phyloP scores from a whole-genome alignment of 352 stramenopile genomes.

The Pythium aphanidermatum region DNA sequence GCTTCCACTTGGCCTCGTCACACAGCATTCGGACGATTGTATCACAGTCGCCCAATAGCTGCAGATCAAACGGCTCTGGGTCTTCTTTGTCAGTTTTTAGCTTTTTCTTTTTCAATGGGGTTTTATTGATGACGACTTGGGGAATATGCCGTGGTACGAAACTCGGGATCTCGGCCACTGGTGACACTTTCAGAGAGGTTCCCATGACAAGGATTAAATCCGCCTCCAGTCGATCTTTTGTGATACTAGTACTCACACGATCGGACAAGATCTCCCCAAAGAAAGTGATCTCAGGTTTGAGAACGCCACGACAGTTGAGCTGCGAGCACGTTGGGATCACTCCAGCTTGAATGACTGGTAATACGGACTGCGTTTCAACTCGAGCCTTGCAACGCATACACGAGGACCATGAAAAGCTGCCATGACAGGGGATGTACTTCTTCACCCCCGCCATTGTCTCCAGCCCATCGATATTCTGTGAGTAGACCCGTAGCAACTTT shows the following conservation, averaged over 20 bases:
- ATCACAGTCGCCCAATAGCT: slow-evolving; percentile 77
- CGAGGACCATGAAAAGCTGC: slow-evolving; percentile 84
- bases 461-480: slow-evolving; percentile 98
- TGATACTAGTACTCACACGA: slow-evolving; percentile 79
- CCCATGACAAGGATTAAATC: slow-evolving; percentile 98
- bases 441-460: slow-evolving; percentile 89
- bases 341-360: slow-evolving; percentile 70
- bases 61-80: slow-evolving; percentile 74
- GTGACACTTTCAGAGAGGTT: slow-evolving; percentile 95
- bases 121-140: slow-evolving; percentile 89
- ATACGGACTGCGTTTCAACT: slow-evolving; percentile 40
- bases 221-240: slow-evolving; percentile 64
- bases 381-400: slow-evolving; percentile 87
- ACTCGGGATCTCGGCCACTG: slow-evolving; percentile 90
- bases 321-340: slow-evolving; percentile 64
- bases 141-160: slow-evolving; percentile 76
- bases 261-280: slow-evolving; percentile 93
- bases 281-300: slow-evolving; percentile 98
- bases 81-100: slow-evolving; percentile 28
- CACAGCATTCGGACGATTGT: slow-evolving; percentile 67
- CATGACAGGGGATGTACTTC: slow-evolving; percentile 94
- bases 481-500: slow-evolving; percentile 93
- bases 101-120: slow-evolving; percentile 75
- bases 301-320: slow-evolving; percentile 83
- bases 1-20: slow-evolving; percentile 40